Conservation (phyloP, 331 rosid species). For the Acacia concinna region DNA sequence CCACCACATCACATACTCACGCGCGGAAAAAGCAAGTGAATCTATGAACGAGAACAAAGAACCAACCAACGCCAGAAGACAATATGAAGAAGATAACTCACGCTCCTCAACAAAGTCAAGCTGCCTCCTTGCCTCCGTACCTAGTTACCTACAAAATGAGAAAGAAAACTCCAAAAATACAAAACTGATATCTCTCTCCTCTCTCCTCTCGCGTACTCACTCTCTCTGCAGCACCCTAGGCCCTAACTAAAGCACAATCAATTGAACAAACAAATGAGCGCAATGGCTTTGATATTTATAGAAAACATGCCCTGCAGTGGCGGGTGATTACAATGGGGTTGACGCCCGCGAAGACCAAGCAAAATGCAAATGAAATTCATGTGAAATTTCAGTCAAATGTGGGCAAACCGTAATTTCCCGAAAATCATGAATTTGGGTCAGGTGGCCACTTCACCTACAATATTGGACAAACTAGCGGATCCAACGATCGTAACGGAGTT, state of each 20-base stretch:
- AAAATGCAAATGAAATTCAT: constrained; percentile 16
- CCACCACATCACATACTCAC: background rate
- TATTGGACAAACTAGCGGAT: constrained; percentile 10
- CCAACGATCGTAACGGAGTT: constrained; percentile 12
- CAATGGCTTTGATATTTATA: constrained; percentile 43
- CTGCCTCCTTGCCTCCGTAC: background rate
- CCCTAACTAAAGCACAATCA: background rate
- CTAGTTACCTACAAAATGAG: constrained; percentile 16
- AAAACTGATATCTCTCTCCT: constrained; percentile 11
- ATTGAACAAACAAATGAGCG: background rate
- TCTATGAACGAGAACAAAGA: background rate
- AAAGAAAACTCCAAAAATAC: background rate
- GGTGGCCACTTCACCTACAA: constrained; percentile 27
- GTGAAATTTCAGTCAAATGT: constrained; percentile 27
- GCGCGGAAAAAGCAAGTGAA: background rate
- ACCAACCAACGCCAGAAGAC: background rate
- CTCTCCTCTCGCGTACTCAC: constrained; percentile 22
- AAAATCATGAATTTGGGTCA: background rate
- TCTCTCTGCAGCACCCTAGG: constrained; percentile 6
- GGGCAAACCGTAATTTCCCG: constrained; percentile 13
- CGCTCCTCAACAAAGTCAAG: constrained; percentile 4
- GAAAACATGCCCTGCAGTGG: background rate
- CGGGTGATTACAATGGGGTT: background rate
- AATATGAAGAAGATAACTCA: background rate
- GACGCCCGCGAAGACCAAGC: constrained; percentile 21